phyloP scores from a whole-genome alignment of 1,284 basidiomycete genomes.

The Cutaneotrichosporon dermatis region DNA sequence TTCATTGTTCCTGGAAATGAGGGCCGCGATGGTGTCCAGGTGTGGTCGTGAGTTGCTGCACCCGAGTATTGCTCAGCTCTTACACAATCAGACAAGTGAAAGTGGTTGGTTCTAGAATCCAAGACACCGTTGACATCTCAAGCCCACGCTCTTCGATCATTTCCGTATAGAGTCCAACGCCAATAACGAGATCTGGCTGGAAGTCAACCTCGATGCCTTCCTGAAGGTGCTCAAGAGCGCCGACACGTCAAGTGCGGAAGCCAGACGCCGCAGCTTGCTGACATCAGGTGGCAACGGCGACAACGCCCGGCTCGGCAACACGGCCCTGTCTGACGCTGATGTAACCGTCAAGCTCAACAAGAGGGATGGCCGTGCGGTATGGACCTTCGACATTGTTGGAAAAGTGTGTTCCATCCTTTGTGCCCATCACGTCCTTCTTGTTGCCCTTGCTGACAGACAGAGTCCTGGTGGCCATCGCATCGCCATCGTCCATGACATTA shows the following conservation, averaged over 20 bases:
- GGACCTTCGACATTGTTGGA: constrained; percentile 43
- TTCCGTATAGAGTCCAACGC: constrained; percentile 82
- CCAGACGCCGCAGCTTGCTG: neutral
- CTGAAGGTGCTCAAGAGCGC: constrained; percentile 60
- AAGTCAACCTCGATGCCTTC: constrained; percentile 62
- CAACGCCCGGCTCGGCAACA: constrained; percentile 5
- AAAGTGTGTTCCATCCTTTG: constrained; percentile 20
- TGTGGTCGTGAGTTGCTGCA: constrained; percentile 72
- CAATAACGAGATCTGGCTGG: constrained; percentile 73
- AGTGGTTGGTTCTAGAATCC: constrained; percentile 34
- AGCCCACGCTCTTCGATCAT: constrained; percentile 66
- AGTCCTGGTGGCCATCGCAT: constrained; percentile 27
- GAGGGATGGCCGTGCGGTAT: constrained; percentile 35
- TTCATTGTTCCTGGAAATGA: constrained; percentile 70
- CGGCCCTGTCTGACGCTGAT: constrained; percentile 53
- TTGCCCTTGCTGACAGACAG: constrained; percentile 10
- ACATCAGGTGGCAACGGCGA: constrained; percentile 8
- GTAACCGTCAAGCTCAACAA: constrained; percentile 67
- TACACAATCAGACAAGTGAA: constrained; percentile 43
- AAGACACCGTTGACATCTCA: neutral
- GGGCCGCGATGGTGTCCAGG: constrained; percentile 78
- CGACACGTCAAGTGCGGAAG: constrained; percentile 35
- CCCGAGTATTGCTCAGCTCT: neutral
- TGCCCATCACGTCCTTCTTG: neutral
- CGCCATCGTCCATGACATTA: constrained; percentile 48